phyloP scores from a whole-genome alignment of 164 flowering plant species.

The Aristolochia californica region DNA sequence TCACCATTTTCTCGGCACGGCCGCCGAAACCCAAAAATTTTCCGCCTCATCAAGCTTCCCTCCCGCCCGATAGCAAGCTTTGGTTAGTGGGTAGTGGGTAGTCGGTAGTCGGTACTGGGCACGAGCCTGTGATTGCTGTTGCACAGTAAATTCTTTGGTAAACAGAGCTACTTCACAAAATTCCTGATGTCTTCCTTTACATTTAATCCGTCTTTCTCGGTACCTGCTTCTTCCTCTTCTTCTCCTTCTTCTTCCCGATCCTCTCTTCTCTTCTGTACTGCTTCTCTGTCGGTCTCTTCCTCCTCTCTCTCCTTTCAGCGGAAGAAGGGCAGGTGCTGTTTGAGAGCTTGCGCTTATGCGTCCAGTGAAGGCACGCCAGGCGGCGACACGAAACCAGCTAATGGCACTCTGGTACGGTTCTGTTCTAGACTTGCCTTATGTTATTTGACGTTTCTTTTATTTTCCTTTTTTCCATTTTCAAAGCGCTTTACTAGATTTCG shows the following conservation, averaged over 20 bases:
- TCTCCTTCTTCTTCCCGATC: background rate
- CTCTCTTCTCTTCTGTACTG: background rate
- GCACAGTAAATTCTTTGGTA: no score
- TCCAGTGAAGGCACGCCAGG: background rate
- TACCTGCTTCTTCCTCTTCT: conserved; percentile 1
- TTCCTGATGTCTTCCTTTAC: conserved; percentile 1
- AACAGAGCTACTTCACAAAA: no score
- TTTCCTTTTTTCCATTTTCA: background rate
- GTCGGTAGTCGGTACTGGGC: no score
- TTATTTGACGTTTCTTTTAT: background rate
- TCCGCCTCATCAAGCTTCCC: no score
- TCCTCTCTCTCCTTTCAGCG: background rate
- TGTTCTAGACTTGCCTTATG: background rate
- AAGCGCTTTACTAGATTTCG: background rate
- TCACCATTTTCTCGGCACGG: no score
- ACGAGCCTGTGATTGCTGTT: no score
- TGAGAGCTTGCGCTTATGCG: conserved; percentile 2
- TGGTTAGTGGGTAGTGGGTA: no score
- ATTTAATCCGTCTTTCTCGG: background rate
- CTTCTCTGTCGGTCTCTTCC: background rate
- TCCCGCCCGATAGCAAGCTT: no score
- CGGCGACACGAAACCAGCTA: conserved; percentile 3
- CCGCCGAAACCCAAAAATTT: no score
- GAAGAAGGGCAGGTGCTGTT: background rate
- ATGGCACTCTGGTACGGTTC: conserved; percentile 6